Base-by-base conservation (phyloP, 2,329 filamentous ascomycete genomes). In the Fusarium longipes region DNA sequence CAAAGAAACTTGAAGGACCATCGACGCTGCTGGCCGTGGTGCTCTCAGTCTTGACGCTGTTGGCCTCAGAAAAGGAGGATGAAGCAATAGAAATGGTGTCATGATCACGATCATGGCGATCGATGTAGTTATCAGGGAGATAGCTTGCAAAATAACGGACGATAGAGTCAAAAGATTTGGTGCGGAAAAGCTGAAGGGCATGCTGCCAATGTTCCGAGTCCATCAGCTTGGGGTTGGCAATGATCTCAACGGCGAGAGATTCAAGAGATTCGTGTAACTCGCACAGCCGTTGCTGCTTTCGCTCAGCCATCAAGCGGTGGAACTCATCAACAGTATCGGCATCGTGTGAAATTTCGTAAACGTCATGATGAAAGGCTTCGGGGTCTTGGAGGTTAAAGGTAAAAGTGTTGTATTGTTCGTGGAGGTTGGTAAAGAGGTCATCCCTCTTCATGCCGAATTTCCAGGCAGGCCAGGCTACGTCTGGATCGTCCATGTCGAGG, bases 361-460 rank as follows among this genome's bases (percentile, higher is more conserved):
- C 86, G 73, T 88, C 86, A 75, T 87, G 84, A 73, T 88, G 84
- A 63, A 88, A 88, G 51, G 86, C 86, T 64, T 87, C 83, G 67
- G 84, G 83, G 76, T 88, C 86, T 72, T 87, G 86, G 29, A 88
- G 82, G 43, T 82, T 79, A 50, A 83, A 83, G 49, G 83, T 77
- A 53, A 87, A 78, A 45, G 86, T 88, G 77, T 88, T 88, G 78
- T 87, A 88, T 73, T 84, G 82, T 67, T 87, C 83, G 70, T 88
- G 84, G 14, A 88, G 82, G 51, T 82, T 85, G 52, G 83, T 84
- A 74, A 83, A 83, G 76, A 88, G 83, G 71, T 87, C 86, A 57
- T 83, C 82, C 73, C 82, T 82, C 81, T 85, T 87, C 82, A 88
- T 82, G 73, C 85, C 86, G 79, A 88, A 88, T 76, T 88, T 88